Conservation (phyloP, 768 basidiomycete genomes). For the Amylocystis lapponica region DNA sequence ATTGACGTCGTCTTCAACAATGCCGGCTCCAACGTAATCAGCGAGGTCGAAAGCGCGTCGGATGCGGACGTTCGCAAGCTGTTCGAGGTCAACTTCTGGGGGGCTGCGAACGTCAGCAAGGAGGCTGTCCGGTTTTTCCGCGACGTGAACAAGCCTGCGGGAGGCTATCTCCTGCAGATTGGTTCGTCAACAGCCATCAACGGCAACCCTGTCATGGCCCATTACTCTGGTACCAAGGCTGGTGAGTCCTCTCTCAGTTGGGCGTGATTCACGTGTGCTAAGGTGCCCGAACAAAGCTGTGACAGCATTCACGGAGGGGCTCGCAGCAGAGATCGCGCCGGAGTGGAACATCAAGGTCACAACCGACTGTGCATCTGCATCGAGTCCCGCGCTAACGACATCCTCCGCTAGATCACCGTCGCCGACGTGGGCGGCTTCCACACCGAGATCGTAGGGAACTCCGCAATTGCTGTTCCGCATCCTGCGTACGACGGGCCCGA, state of each 20-base stretch:
- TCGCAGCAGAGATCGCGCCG: slow-evolving; percentile 37
- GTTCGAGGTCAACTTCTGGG: slow-evolving; percentile 33
- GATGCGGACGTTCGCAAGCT: slow-evolving; percentile 24
- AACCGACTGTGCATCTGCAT: no score
- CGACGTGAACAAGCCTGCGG: slow-evolving; percentile 19
- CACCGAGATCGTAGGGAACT: slow-evolving; percentile 12
- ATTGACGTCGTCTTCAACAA: slow-evolving; percentile 44
- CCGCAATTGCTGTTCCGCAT: slow-evolving; percentile 2
- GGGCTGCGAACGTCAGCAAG: slow-evolving; percentile 8
- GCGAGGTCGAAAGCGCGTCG: slow-evolving; percentile 33
- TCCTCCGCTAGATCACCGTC: slow-evolving; percentile 7
- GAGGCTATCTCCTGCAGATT: slow-evolving; percentile 33
- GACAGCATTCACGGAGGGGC: slow-evolving; percentile 34
- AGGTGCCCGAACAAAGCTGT: no score
- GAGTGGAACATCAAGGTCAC: slow-evolving; percentile 43
- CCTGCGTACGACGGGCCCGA: slow-evolving; percentile 3
- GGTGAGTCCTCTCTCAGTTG: slow-evolving; percentile 14
- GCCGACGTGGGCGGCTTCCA: slow-evolving; percentile 17
- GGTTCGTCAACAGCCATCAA: slow-evolving; percentile 28
- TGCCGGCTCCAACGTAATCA: slow-evolving; percentile 27
- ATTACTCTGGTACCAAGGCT: slow-evolving; percentile 20
- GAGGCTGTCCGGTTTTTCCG: slow-evolving; percentile 26
- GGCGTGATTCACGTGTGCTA: no score
- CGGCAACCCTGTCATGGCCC: slow-evolving; percentile 8
- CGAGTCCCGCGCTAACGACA: no score